These are phyloP conservation scores for Ogataea dorogensis DNA, from an alignment of 805 yeast species.

Conservation along the genomic window DNA sequence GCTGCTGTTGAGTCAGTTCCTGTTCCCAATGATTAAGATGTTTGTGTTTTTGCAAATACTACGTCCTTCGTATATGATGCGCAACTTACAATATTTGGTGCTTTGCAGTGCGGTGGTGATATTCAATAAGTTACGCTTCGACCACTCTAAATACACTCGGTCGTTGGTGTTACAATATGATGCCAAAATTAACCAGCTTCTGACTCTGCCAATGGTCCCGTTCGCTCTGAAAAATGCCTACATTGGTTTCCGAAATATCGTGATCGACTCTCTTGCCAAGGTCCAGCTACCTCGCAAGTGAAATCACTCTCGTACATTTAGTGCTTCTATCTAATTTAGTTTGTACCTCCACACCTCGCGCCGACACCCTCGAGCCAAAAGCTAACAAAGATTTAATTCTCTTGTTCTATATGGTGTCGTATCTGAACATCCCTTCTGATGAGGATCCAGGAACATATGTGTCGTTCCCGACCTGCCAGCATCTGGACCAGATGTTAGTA, in stretches of 20 bases:
- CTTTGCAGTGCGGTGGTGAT: slow-evolving; percentile 46
- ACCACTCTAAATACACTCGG: slow-evolving; percentile 55
- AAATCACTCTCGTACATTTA: neutral
- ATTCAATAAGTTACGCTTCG: slow-evolving; percentile 61
- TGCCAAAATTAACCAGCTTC: slow-evolving; percentile 37
- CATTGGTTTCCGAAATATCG: slow-evolving; percentile 10
- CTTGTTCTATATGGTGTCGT: slow-evolving; percentile 13
- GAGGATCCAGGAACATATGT: slow-evolving; percentile 26
- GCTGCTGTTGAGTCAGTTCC: slow-evolving; percentile 38
- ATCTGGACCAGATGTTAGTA: slow-evolving; percentile 45
- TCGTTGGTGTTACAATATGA: slow-evolving; percentile 47
- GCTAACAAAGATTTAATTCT: slow-evolving; percentile 6
- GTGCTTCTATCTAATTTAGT: slow-evolving; percentile 1
- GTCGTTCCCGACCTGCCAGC: slow-evolving; percentile 48
- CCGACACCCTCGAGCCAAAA: slow-evolving; percentile 12
- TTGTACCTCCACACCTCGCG: slow-evolving; percentile 10
- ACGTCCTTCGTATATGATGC: slow-evolving; percentile 29
- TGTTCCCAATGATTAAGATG: slow-evolving; percentile 44
- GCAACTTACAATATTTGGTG: slow-evolving; percentile 33
- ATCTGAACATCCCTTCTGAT: slow-evolving; percentile 11
- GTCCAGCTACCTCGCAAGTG: slow-evolving; percentile 15
- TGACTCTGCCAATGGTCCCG: slow-evolving; percentile 39
- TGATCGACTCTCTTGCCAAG: slow-evolving; percentile 12
- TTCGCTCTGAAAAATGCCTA: slow-evolving; percentile 16
- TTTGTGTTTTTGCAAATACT: slow-evolving; percentile 36